These are phyloP conservation scores for Pythium periplocum DNA, from an alignment of 352 stramenopile genomes.

Conservation along the genomic window DNA sequence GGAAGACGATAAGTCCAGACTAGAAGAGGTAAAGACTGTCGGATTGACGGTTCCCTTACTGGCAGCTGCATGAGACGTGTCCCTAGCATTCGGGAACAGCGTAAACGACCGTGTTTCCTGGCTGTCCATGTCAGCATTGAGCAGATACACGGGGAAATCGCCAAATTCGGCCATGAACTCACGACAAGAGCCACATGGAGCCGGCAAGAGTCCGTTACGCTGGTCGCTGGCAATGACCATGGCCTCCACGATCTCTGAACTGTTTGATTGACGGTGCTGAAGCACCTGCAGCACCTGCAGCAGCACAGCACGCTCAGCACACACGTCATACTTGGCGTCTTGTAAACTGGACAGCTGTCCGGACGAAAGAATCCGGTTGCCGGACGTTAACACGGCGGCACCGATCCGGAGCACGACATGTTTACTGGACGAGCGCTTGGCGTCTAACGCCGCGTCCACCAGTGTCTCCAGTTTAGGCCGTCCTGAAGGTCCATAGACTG, in stretches of 20 bases:
- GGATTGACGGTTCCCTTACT: too few species aligned
- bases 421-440: slow-evolving; percentile 18
- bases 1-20: too few species aligned
- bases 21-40: too few species aligned
- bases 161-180: slow-evolving; percentile 63
- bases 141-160: slow-evolving; percentile 71
- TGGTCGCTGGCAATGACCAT: slow-evolving; percentile 63
- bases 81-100: slow-evolving; percentile 47
- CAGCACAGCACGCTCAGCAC: slow-evolving; percentile 47
- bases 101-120: slow-evolving; percentile 51
- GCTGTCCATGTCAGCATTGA: slow-evolving; percentile 39
- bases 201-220: slow-evolving; percentile 31
- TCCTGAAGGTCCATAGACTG: slow-evolving; percentile 20
- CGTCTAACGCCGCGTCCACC: slow-evolving; percentile 40
- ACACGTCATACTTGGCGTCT: slow-evolving; percentile 33
- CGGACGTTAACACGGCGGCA: slow-evolving; percentile 43
- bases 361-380: slow-evolving; percentile 35
- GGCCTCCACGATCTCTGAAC: slow-evolving; percentile 23
- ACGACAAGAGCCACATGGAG: slow-evolving; percentile 59
- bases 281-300: slow-evolving; percentile 31
- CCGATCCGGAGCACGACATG: slow-evolving; percentile 35
- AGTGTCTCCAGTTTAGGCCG: slow-evolving; percentile 42
- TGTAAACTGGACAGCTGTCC: slow-evolving; percentile 33
- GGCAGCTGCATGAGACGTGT: slow-evolving; percentile 14
- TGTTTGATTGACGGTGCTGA: background rate